A percentile compares a stretch with the other conserved stretches of the same genome.
phyloP scores from a whole-genome alignment of 257 asterid species.

The Scutellaria minor region DNA sequence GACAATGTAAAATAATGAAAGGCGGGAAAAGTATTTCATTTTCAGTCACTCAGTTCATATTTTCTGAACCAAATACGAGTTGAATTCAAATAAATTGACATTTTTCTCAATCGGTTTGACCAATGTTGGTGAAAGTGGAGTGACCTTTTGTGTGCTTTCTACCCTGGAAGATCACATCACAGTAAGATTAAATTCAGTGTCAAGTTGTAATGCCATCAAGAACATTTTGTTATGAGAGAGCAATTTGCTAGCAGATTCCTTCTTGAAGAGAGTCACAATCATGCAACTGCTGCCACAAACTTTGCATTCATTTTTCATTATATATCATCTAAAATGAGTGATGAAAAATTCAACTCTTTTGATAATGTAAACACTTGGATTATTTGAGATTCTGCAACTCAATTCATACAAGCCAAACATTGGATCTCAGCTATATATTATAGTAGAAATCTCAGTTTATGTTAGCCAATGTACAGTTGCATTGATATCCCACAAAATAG shows the following conservation, averaged over 20 bases:
- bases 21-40: slow-evolving; percentile 31
- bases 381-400: neutral
- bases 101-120: neutral
- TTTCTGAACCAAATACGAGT: too few species aligned
- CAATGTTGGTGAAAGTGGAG: slow-evolving; percentile 7
- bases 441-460: neutral
- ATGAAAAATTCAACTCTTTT: neutral
- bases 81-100: neutral
- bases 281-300: neutral
- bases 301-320: slow-evolving; percentile 5
- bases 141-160: neutral
- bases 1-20: slow-evolving; percentile 29
- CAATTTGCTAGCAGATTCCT: neutral
- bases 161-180: neutral
- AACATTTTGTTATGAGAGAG: neutral
- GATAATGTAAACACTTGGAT: neutral
- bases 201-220: slow-evolving; percentile 3
- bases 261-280: neutral
- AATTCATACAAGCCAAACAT: slow-evolving; percentile 7
- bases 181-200: neutral
- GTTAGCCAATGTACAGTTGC: slow-evolving; percentile 28
- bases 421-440: slow-evolving; percentile 18
- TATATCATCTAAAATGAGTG: neutral
- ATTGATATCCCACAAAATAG: slow-evolving; percentile 30
- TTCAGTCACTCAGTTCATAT: neutral